Conservation (phyloP, 2,329 filamentous ascomycete genomes). For the Paecilomyces variotii region DNA sequence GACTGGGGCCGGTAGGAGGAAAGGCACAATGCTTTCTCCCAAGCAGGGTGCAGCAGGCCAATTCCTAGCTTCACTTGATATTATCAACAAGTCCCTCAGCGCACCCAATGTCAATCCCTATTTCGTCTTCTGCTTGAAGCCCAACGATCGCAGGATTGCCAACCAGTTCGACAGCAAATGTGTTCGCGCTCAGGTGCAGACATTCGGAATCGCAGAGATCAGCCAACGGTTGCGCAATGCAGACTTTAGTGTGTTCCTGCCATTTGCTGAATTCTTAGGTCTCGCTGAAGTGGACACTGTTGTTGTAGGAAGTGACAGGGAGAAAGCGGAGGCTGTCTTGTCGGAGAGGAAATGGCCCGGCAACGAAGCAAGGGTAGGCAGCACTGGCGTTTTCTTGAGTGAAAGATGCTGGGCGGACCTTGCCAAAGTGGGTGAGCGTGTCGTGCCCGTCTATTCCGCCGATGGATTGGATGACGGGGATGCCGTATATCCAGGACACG, state of each 20-base stretch:
- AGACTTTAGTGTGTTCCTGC: constrained; percentile 91
- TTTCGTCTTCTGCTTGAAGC: constrained; percentile 95
- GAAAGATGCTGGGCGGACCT: constrained; percentile 94
- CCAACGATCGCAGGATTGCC: constrained; percentile 91
- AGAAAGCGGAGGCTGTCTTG: constrained; percentile 84
- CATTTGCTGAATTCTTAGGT: constrained; percentile 91
- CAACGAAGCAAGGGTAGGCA: constrained; percentile 84
- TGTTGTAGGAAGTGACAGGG: constrained; percentile 82
- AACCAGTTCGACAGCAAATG: constrained; percentile 99
- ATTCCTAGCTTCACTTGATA: constrained; percentile 81
- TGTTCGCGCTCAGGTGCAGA: constrained; percentile 87
- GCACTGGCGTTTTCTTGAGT: constrained; percentile 90
- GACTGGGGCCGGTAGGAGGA: constrained; percentile 17
- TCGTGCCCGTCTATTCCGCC: constrained; percentile 51
- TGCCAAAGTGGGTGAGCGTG: constrained; percentile 60
- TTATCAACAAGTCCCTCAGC: constrained; percentile 78
- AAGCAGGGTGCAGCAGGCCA: constrained; percentile 86
- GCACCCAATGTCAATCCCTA: constrained; percentile 83
- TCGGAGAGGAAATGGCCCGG: constrained; percentile 87
- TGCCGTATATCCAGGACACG: constrained; percentile 44
- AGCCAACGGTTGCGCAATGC: constrained; percentile 86
- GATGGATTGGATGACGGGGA: constrained; percentile 51
- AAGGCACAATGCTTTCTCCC: constrained; percentile 32
- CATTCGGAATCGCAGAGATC: constrained; percentile 93
- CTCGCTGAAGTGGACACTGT: constrained; percentile 75